Conservation (phyloP, 78 protist species). For the Guillardia theta region DNA sequence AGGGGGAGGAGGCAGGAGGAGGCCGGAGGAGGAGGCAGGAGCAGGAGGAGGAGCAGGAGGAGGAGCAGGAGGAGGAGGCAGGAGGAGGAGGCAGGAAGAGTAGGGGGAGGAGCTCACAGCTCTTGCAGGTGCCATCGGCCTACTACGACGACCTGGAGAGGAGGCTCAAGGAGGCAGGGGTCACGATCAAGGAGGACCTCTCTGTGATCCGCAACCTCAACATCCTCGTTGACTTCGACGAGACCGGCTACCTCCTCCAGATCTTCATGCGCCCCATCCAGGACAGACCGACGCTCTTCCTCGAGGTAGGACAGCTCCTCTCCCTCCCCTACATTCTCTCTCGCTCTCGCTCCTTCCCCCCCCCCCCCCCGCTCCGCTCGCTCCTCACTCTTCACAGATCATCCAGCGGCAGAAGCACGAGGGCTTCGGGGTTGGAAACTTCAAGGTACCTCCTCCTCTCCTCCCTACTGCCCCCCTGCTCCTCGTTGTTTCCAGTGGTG, state of each 20-base stretch:
- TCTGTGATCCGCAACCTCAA: constrained; percentile 57
- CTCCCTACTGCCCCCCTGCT: no score
- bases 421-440: constrained; percentile 68
- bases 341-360: no score
- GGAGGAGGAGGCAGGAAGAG: neutral
- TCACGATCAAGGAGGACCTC: constrained; percentile 73
- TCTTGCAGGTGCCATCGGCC: constrained; percentile 53
- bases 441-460: no score
- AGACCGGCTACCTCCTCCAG: constrained; percentile 89
- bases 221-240: constrained; percentile 89
- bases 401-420: neutral
- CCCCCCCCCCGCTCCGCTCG: no score
- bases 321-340: no score
- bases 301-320: constrained; percentile 86
- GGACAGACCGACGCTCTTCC: constrained; percentile 90
- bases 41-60: neutral
- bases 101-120: neutral
- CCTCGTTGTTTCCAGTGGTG: no score
- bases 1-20: neutral
- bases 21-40: neutral
- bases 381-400: neutral
- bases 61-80: neutral
- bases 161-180: constrained; percentile 18
- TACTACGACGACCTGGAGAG: constrained; percentile 69
- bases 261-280: constrained; percentile 86